Evolutionary conservation across 768 basidiomycete species (phyloP), one percentile per base, ranked within the genome.

Genomic region (Dentipellis fragilis): DNA sequence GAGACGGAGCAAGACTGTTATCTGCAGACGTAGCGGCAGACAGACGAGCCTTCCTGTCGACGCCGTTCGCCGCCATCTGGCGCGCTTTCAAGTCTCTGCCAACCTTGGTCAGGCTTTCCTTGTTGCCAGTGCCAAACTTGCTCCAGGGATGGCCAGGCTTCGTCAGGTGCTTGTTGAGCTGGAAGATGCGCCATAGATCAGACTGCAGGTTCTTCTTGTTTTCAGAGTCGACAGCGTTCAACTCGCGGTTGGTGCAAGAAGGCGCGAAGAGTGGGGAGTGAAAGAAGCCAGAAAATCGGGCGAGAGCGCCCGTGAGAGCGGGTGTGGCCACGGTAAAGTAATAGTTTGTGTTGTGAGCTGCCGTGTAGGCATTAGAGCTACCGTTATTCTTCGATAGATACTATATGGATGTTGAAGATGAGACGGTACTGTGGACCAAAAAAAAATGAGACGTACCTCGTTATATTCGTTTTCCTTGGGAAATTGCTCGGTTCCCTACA

Each of bases 161-260:
- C 55, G 83, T 85, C 50, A 95, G 80, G 62, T 86, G 78, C 69
- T 98, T 98, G 70, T 89, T 90, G 22, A 97, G 71, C 68, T 99
- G 95, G 70, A 89, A 98, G 56, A 94, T 83, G n/a, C 95, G 83
- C 89, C 93, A 94, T 64, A 85, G 73, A 65, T 97, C 93, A 2
- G 77, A 73, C 67, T 95, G 94, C 49, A 89, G 81, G 66, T 98
- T 99, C 74, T 96, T 95, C 73, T 92, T 91, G 75, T 97, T 86
- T 68, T 99, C 96, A 0, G 92, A 95, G 67, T 99, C 87, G 42
- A 99, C 94, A 1, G 96, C 95, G 62, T 93, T 93, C 59, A 96
- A 76, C 71, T 99, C 95, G 35, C 93, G 82, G 23, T 81, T 76
- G 0, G 92, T 93, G 66, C 92, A 90, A 4, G 87, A 89, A 0